These are phyloP conservation scores for Elymus sibiricus DNA, from an alignment of 176 grass and related monocot species.

Conservation along the genomic window DNA sequence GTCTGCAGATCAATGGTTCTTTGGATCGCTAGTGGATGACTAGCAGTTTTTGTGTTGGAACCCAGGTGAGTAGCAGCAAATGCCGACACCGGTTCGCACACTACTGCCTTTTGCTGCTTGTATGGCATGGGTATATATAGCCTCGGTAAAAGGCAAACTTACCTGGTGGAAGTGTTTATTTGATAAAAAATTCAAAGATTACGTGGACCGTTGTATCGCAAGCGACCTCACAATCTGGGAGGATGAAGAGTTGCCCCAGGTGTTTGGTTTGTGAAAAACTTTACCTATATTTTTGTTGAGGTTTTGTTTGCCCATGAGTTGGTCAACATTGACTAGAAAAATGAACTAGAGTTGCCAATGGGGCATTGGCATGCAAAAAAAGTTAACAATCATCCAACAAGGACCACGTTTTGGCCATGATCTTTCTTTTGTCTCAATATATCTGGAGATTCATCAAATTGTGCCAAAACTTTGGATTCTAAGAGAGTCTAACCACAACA, in stretches of 20 bases:
- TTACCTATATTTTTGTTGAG: no score
- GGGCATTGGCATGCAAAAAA: no score
- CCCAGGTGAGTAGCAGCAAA: neutral
- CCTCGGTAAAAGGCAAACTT: neutral
- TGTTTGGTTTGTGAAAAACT: no score
- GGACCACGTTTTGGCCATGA: no score
- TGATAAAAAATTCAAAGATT: neutral
- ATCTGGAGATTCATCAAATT: no score
- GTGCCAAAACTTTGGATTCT: no score
- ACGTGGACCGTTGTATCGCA: neutral
- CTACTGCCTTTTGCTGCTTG: neutral
- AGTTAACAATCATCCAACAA: no score
- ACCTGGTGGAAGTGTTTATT: neutral
- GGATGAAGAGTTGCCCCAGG: neutral
- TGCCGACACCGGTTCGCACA: neutral
- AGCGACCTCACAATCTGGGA: neutral
- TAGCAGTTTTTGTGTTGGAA: neutral
- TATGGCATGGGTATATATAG: constrained; percentile 29
- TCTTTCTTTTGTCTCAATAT: no score
- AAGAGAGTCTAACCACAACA: no score
- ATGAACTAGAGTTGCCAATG: no score
- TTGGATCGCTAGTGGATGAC: neutral
- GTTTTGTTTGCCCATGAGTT: no score
- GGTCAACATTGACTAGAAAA: no score
- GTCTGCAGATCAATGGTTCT: neutral